These are phyloP conservation scores for Aspergillus bertholletiae DNA, from an alignment of 495 filamentous ascomycete species.

Conservation along the genomic window DNA sequence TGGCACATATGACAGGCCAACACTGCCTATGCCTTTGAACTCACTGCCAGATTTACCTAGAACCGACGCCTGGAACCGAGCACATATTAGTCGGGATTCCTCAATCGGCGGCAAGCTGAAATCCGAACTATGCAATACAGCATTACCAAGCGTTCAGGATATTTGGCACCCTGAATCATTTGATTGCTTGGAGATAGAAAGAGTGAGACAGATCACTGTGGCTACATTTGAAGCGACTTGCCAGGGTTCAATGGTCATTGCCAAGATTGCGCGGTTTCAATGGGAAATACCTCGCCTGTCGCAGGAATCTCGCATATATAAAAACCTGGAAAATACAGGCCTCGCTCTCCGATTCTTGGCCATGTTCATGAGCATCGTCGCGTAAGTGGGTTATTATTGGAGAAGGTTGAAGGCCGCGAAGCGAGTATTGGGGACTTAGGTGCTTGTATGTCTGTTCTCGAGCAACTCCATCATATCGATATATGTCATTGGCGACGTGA, in stretches of 20 bases:
- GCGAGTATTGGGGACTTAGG: slow-evolving; percentile 23
- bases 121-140: not conserved
- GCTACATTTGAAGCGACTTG: slow-evolving; percentile 9
- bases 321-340: slow-evolving; percentile 16
- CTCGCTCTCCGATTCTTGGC: slow-evolving; percentile 29
- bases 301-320: slow-evolving; percentile 24
- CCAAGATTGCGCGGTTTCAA: slow-evolving; percentile 3
- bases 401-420: slow-evolving; percentile 26
- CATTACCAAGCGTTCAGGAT: not conserved
- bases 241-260: not conserved
- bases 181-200: slow-evolving; percentile 5
- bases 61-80: slow-evolving; percentile 5
- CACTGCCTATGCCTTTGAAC: slow-evolving; percentile 13
- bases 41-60: slow-evolving; percentile 9
- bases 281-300: slow-evolving; percentile 17
- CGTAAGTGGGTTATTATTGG: slow-evolving; percentile 32
- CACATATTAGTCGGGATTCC: slow-evolving; percentile 8
- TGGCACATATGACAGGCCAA: slow-evolving; percentile 11
- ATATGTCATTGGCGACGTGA: slow-evolving; percentile 13
- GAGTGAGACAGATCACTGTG: slow-evolving; percentile 3
- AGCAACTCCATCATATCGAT: slow-evolving; percentile 20
- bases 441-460: slow-evolving; percentile 24
- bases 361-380: slow-evolving; percentile 31
- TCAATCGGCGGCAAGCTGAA: slow-evolving; percentile 1
- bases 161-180: slow-evolving; percentile 7